Conservation (phyloP, 2,329 filamentous ascomycete species). For the Graphilbum sp. region DNA sequence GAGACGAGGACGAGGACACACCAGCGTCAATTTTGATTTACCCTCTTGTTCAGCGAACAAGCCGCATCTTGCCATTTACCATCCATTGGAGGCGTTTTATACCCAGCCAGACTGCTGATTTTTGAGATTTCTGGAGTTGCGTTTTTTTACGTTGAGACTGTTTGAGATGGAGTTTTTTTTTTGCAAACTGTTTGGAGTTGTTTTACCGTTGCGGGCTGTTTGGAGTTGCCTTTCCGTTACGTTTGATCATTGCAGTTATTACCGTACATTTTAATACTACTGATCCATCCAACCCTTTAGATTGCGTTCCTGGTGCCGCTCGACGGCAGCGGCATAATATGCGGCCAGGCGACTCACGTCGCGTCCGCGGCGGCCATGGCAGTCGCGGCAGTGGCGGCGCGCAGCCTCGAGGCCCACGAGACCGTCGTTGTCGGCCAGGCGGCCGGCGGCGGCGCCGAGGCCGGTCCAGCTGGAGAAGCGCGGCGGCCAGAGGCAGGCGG, state of each 20-base stretch:
- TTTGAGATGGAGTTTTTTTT: too few relatives aligned
- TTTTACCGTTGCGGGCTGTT: too few relatives aligned
- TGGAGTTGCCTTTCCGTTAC: too few relatives aligned
- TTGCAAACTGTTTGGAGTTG: too few relatives aligned
- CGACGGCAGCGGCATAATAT: slow-evolving; percentile 10
- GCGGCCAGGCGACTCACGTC: slow-evolving; percentile 17
- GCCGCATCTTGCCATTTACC: background rate
- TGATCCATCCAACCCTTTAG: too few relatives aligned
- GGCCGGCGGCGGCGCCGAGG: slow-evolving; percentile 18
- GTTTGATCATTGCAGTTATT: too few relatives aligned
- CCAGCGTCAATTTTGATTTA: too few relatives aligned
- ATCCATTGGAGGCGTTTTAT: slow-evolving; percentile 2
- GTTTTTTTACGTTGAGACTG: background rate
- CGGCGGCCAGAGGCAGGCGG: too few relatives aligned
- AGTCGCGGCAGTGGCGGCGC: slow-evolving; percentile 17
- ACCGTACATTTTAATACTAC: too few relatives aligned
- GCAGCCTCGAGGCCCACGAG: slow-evolving; percentile 19
- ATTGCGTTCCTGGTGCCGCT: slow-evolving; percentile 4
- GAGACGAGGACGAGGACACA: background rate
- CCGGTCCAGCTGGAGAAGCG: slow-evolving; percentile 29
- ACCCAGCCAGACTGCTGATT: background rate
- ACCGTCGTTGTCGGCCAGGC: slow-evolving; percentile 15
- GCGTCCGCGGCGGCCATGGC: slow-evolving; percentile 16
- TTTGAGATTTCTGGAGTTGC: background rate
- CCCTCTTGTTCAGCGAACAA: background rate